A percentile compares a stretch with the other conserved stretches of the same genome.
Conservation (phyloP, 2,329 filamentous ascomycete species). For the Periconia sp. region DNA sequence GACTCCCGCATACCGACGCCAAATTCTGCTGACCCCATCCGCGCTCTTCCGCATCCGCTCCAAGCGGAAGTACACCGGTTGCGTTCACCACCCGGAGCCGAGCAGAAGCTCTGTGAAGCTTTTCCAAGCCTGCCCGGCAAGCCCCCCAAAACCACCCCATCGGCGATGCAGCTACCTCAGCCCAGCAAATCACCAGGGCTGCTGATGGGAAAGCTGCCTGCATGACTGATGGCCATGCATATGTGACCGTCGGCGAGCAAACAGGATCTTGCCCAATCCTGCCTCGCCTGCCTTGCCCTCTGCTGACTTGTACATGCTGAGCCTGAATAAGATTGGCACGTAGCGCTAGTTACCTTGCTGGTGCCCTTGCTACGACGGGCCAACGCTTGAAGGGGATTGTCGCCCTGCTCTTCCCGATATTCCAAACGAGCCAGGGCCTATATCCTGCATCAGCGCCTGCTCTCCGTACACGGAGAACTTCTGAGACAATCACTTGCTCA, state of each 20-base stretch:
- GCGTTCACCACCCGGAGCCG: neutral
- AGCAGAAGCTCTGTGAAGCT: conserved; percentile 12
- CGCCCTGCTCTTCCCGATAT: too few species aligned
- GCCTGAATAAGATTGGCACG: too few species aligned
- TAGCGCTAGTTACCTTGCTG: too few species aligned
- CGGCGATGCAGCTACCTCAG: neutral
- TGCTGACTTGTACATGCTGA: conserved; percentile 1
- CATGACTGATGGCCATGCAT: conserved; percentile 9
- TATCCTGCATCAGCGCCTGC: too few species aligned
- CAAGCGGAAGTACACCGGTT: too few species aligned
- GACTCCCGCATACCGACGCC: too few species aligned
- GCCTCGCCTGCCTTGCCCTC: neutral
- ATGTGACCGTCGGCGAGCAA: too few species aligned
- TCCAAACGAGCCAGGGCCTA: too few species aligned
- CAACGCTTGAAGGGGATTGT: too few species aligned
- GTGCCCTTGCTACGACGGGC: too few species aligned
- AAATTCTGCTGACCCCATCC: conserved; percentile 7
- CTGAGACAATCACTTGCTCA: conserved; percentile 6
- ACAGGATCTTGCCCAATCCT: neutral
- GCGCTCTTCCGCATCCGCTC: conserved; percentile 8
- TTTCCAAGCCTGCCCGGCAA: conserved; percentile 6
- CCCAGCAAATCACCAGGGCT: neutral
- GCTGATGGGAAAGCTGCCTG: conserved; percentile 1
- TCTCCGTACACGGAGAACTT: too few species aligned
- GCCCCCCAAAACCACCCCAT: neutral